Evolutionary conservation across 2,329 filamentous ascomycete species (phyloP).

Genomic region (Fusarium pseudograminearum): DNA sequence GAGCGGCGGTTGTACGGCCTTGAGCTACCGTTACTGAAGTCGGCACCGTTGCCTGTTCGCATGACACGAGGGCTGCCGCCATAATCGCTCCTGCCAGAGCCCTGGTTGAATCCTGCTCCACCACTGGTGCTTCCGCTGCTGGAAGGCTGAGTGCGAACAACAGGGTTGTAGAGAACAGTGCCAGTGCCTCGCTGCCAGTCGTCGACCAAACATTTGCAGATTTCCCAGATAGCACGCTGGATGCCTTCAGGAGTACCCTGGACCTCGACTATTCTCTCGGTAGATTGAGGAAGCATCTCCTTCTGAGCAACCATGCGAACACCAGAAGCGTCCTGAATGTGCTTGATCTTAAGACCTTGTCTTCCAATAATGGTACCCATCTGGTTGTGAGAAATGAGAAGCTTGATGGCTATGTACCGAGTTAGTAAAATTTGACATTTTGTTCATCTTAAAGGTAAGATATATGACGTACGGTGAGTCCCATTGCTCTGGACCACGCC

Average conservation of each 20-base stretch:
- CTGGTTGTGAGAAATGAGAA: conserved; percentile 99
- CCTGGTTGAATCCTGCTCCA: conserved; percentile 53
- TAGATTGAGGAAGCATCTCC: conserved; percentile 99
- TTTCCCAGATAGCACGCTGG: conserved; percentile 97
- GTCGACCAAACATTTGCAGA: conserved; percentile 97
- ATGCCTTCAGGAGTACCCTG: conserved; percentile 95
- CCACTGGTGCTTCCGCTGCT: conserved; percentile 59
- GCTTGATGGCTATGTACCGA: conserved; percentile 80
- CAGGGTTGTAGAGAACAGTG: conserved; percentile 97
- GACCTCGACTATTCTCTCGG: conserved; percentile 96
- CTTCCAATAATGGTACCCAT: conserved; percentile 99
- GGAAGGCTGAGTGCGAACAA: conserved; percentile 82
- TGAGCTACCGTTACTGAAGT: conserved; percentile 85
- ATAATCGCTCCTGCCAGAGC: conserved; percentile 65
- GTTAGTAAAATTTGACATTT: conserved; percentile 27
- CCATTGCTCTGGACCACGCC: conserved; percentile 87
- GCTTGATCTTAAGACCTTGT: conserved; percentile 98
- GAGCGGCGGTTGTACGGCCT: conserved; percentile 82
- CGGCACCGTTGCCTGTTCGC: conserved; percentile 96
- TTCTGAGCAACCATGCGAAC: conserved; percentile 99
- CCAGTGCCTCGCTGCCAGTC: conserved; percentile 98
- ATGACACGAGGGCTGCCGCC: conserved; percentile 77
- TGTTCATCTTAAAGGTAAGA: neutral
- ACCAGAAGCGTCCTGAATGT: conserved; percentile 96
- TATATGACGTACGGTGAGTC: conserved; percentile 80